phyloP scores from a whole-genome alignment of 352 stramenopile genomes.

The Pythium vanterpoolii region DNA sequence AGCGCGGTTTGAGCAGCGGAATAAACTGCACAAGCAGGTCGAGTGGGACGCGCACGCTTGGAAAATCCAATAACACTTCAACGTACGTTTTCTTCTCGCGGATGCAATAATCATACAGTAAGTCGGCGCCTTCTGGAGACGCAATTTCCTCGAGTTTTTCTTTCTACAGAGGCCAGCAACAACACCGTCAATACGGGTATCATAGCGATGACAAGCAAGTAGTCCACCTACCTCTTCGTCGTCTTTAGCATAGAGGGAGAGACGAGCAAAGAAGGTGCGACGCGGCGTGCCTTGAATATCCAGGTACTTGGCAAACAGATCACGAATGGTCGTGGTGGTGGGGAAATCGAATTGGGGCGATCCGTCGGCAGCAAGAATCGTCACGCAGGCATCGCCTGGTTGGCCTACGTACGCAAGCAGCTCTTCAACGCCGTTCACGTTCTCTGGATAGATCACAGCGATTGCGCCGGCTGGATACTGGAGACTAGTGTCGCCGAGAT shows the following conservation, averaged over 20 bases:
- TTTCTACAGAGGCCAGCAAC: conserved; percentile 37
- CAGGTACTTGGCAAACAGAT: conserved; percentile 83
- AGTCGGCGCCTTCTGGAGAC: conserved; percentile 83
- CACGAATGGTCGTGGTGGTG: conserved; percentile 39
- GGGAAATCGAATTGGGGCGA: conserved; percentile 51
- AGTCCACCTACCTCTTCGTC: conserved; percentile 71
- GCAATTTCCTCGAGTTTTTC: conserved; percentile 91
- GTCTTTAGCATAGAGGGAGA: conserved; percentile 80
- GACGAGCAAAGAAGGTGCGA: conserved; percentile 83
- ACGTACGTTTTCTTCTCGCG: conserved; percentile 89
- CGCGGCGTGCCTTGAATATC: conserved; percentile 86
- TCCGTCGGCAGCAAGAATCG: conserved; percentile 46
- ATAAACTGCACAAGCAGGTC: conserved; percentile 81
- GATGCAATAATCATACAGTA: conserved; percentile 93
- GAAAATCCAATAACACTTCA: conserved; percentile 88
- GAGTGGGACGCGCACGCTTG: conserved; percentile 64
- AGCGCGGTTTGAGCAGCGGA: conserved; percentile 78
- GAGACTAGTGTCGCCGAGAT: conserved; percentile 29
- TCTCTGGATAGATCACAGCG: conserved; percentile 76
- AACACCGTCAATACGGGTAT: neutral
- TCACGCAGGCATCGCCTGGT: conserved; percentile 35
- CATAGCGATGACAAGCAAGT: neutral
- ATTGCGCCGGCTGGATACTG: conserved; percentile 70
- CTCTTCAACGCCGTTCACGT: conserved; percentile 60
- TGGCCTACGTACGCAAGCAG: conserved; percentile 56